Evolutionary conservation across 164 flowering plant genomes (phyloP).

Genomic region (Macadamia tetraphylla): DNA sequence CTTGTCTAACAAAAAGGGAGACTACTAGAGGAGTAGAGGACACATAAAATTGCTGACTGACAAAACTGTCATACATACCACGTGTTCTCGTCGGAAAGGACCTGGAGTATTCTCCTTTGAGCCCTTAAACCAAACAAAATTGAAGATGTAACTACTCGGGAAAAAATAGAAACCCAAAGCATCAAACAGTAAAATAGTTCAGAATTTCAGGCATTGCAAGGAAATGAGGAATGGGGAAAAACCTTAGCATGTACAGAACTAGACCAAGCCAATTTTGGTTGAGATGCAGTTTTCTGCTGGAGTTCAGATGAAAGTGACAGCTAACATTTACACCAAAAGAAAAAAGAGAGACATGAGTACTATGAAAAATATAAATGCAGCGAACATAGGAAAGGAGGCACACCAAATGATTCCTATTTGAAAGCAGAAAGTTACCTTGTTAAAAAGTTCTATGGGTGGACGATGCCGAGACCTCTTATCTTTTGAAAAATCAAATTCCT

Average conservation of each 20-base stretch:
- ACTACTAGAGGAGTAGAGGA: neutral
- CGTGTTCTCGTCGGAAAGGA: conserved; percentile 32
- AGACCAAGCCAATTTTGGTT: conserved; percentile 25
- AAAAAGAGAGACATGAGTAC: conserved; percentile 1
- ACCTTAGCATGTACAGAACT: conserved; percentile 39
- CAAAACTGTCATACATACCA: conserved; percentile 33
- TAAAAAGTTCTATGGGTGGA: conserved; percentile 73
- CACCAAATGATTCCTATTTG: neutral
- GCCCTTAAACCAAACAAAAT: conserved; percentile 40
- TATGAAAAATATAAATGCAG: neutral
- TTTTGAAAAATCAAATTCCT: conserved; percentile 71
- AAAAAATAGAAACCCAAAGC: neutral
- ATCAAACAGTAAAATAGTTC: neutral
- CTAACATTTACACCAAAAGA: conserved; percentile 25
- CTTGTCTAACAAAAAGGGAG: too few relatives aligned
- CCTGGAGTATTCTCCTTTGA: conserved; percentile 66
- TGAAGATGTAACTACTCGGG: conserved; percentile 4
- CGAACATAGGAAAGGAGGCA: neutral
- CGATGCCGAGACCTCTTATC: conserved; percentile 52
- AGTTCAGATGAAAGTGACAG: conserved; percentile 60
- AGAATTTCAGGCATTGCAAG: neutral
- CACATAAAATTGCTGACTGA: neutral
- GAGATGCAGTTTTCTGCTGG: conserved; percentile 37
- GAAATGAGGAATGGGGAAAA: conserved; percentile 10
- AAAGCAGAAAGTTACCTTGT: conserved; percentile 44